phyloP scores from a whole-genome alignment of 192 early-diverging fungal species.

The Phlyctochytrium planicorne region DNA sequence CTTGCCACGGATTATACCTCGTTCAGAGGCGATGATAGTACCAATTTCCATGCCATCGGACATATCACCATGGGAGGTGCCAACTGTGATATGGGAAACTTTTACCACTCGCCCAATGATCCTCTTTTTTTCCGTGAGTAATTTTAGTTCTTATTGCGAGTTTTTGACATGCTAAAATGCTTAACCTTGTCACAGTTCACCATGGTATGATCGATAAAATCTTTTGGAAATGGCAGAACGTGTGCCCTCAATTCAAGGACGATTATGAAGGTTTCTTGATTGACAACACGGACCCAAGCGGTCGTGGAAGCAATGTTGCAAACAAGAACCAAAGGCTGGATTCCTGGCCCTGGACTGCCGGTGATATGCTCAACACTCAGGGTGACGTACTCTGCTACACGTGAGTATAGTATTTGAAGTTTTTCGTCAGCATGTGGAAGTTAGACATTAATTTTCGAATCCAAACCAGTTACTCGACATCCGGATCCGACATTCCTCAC shows the following conservation, averaged over 20 bases:
- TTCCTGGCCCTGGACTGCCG: background rate
- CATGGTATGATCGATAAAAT: constrained; percentile 36
- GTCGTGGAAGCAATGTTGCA: background rate
- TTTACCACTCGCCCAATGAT: constrained; percentile 6
- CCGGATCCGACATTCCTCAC: background rate
- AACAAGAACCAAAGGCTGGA: background rate
- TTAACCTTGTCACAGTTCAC: constrained; percentile 20
- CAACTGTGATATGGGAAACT: constrained; percentile 15
- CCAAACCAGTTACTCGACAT: constrained; percentile 1
- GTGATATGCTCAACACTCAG: background rate
- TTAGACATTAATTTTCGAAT: too few relatives aligned
- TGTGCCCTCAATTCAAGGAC: constrained; percentile 10
- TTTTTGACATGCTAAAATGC: background rate
- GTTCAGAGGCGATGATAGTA: constrained; percentile 20
- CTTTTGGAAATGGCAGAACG: constrained; percentile 32
- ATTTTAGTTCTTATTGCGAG: background rate
- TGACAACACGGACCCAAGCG: background rate
- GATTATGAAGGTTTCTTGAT: constrained; percentile 21
- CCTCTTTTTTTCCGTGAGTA: constrained; percentile 13
- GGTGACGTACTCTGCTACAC: background rate
- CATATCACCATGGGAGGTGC: constrained; percentile 12
- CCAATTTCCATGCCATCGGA: constrained; percentile 10
- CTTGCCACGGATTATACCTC: constrained; percentile 8
- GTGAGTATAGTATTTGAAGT: too few relatives aligned
- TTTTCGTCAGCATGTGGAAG: too few relatives aligned